Conservation (phyloP, 192 early-diverging fungal species). For the Thoreauomyces humboldtii region DNA sequence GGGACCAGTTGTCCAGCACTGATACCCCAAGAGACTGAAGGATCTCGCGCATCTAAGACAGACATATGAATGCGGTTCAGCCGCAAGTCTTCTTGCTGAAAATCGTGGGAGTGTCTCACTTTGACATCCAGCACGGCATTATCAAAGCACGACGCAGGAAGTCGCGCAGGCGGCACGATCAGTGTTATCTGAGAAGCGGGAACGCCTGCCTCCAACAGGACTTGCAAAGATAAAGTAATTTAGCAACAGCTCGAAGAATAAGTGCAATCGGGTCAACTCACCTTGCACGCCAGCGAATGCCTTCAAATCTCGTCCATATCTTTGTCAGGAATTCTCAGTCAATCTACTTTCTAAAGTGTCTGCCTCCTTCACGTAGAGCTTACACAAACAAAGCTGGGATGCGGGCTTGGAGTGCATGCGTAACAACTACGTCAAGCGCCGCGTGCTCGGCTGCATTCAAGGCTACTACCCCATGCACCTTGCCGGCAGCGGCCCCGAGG, state of each 20-base stretch:
- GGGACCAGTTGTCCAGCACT: not conserved
- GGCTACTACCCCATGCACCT: conserved; percentile 31
- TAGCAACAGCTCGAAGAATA: too few relatives aligned
- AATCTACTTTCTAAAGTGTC: too few relatives aligned
- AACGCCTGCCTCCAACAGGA: conserved; percentile 16
- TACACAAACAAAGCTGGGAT: conserved; percentile 12
- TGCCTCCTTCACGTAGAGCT: too few relatives aligned
- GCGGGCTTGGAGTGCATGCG: not conserved
- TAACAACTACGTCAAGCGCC: conserved; percentile 11
- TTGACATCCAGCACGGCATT: conserved; percentile 31
- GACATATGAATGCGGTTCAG: not conserved
- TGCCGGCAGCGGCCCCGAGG: conserved; percentile 26
- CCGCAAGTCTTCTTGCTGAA: too few relatives aligned
- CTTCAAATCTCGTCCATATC: conserved; percentile 46
- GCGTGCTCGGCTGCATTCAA: conserved; percentile 17
- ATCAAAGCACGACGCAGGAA: conserved; percentile 34
- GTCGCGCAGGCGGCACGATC: conserved; percentile 32
- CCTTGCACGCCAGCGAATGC: conserved; percentile 44
- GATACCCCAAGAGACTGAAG: not conserved
- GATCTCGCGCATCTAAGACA: not conserved
- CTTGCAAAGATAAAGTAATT: too few relatives aligned
- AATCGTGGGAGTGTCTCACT: too few relatives aligned
- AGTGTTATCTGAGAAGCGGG: conserved; percentile 24
- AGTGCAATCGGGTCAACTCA: conserved; percentile 24
- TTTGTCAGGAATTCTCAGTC: not conserved